Percentiles rank a stretch among this genome's conserved stretches.
Conservation (phyloP, 495 filamentous ascomycete genomes). For the Neurospora sp. region DNA sequence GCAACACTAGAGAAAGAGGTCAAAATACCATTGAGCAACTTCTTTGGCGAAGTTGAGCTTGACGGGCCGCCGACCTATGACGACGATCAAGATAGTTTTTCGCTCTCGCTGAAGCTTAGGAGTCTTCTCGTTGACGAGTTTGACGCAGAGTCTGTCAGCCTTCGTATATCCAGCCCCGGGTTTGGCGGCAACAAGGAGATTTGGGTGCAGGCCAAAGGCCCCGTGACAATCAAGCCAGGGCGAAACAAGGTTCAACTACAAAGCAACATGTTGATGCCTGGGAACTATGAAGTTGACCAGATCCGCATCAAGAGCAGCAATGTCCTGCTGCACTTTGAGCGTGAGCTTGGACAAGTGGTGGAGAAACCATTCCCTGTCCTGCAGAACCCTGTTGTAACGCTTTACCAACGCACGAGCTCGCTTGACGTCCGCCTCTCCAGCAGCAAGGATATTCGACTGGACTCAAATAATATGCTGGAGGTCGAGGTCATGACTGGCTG, state of each 20-base stretch:
- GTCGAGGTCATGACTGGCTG: constrained; percentile 64
- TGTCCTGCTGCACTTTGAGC: constrained; percentile 56
- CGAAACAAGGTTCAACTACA: constrained; percentile 39
- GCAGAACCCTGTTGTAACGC: constrained; percentile 31
- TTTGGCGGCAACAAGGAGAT: constrained; percentile 49
- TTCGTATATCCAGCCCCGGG: constrained; percentile 47
- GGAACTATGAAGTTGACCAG: constrained; percentile 65
- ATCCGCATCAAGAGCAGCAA: constrained; percentile 60
- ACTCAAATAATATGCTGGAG: constrained; percentile 64
- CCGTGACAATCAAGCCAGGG: constrained; percentile 43
- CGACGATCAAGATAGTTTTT: constrained; percentile 67
- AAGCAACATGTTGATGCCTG: constrained; percentile 54
- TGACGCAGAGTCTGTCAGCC: constrained; percentile 51
- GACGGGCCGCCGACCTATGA: constrained; percentile 62
- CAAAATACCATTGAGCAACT: constrained; percentile 55
- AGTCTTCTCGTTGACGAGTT: constrained; percentile 67
- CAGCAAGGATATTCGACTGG: constrained; percentile 58
- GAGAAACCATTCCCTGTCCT: constrained; percentile 33
- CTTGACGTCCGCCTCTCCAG: constrained; percentile 36
- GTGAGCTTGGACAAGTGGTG: constrained; percentile 27
- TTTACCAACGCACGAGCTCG: constrained; percentile 39
- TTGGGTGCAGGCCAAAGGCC: constrained; percentile 44
- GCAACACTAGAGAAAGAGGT: constrained; percentile 53
- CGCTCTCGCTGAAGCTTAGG: constrained; percentile 55
- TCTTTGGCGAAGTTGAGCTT: constrained; percentile 62